Percentiles rank a stretch among this genome's conserved stretches.
Conservation (phyloP, 495 filamentous ascomycete genomes). For the Letharia lupina region DNA sequence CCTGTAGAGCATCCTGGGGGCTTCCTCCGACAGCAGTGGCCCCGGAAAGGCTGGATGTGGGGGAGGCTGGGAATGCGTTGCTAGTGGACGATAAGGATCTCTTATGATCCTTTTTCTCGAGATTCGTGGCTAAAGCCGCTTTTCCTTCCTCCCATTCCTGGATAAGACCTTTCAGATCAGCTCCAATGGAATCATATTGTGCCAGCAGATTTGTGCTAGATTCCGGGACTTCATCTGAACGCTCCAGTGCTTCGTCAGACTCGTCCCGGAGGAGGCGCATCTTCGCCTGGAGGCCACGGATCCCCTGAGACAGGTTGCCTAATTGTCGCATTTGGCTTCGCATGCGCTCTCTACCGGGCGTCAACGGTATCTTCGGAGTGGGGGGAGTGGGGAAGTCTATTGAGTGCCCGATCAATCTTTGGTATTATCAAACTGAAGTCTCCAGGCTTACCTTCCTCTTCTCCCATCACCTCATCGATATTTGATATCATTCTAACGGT, state of each 20-base stretch:
- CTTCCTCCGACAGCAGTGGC: conserved; percentile 78
- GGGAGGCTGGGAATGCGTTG: conserved; percentile 65
- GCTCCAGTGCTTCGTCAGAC: conserved; percentile 65
- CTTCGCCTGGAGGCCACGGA: conserved; percentile 88
- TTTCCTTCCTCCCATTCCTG: conserved; percentile 90
- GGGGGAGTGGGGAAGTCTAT: conserved; percentile 45
- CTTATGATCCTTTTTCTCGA: conserved; percentile 61
- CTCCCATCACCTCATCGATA: conserved; percentile 63
- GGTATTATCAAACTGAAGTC: conserved; percentile 17
- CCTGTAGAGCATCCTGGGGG: conserved; percentile 64
- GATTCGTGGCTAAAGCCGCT: conserved; percentile 60
- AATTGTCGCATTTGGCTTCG: conserved; percentile 79
- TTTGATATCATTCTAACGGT: conserved; percentile 46
- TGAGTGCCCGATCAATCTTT: conserved; percentile 25
- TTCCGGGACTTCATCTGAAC: conserved; percentile 61
- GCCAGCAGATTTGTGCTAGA: conserved; percentile 60
- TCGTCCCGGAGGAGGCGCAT: conserved; percentile 89
- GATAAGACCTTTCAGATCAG: conserved; percentile 71
- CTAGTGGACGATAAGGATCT: conserved; percentile 59
- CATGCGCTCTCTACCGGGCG: conserved; percentile 68
- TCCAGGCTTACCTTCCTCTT: conserved; percentile 66
- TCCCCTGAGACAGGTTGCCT: conserved; percentile 78
- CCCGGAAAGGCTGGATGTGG: conserved; percentile 71
- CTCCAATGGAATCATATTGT: conserved; percentile 91
- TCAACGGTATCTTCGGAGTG: conserved; percentile 60